A percentile compares a stretch with the other conserved stretches of the same genome.
Evolutionary conservation across 129 eudicot genomes (phyloP).

Genomic region (Solidago caesia): DNA sequence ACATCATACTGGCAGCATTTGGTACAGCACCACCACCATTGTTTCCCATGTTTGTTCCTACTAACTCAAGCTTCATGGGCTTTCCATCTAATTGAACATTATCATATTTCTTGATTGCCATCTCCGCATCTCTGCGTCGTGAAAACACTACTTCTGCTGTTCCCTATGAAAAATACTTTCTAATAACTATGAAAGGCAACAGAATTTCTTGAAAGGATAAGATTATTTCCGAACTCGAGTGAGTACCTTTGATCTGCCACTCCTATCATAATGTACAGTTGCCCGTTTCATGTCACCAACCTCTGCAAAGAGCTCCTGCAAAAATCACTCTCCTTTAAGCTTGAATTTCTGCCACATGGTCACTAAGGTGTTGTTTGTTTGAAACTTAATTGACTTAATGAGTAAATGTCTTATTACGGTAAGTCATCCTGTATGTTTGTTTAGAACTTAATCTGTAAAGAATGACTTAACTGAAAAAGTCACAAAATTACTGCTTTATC

Average conservation of each 20-base stretch:
- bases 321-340: slow-evolving; percentile 9
- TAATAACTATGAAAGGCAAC: slow-evolving; percentile 13
- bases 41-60: slow-evolving; percentile 38
- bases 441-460: too few species aligned
- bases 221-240: slow-evolving; percentile 22
- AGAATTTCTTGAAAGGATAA: slow-evolving; percentile 20
- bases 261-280: slow-evolving; percentile 50
- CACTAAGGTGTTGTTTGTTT: neutral
- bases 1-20: slow-evolving; percentile 2
- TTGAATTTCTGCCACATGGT: neutral
- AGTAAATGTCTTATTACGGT: too few species aligned
- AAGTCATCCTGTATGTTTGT: too few species aligned
- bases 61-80: slow-evolving; percentile 53
- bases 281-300: slow-evolving; percentile 51
- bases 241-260: slow-evolving; percentile 64
- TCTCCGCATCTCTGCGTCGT: slow-evolving; percentile 50
- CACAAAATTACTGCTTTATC: too few species aligned
- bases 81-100: slow-evolving; percentile 54
- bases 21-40: slow-evolving; percentile 19
- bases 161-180: slow-evolving; percentile 38
- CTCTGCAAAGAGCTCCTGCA: slow-evolving; percentile 59
- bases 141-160: slow-evolving; percentile 58
- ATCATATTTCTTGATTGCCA: slow-evolving; percentile 53
- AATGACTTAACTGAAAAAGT: too few species aligned
- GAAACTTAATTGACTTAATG: too few species aligned